Percentiles rank a stretch among this genome's conserved stretches.
Conservation (phyloP, 495 filamentous ascomycete genomes). For the Hyaloscypha finlandica region DNA sequence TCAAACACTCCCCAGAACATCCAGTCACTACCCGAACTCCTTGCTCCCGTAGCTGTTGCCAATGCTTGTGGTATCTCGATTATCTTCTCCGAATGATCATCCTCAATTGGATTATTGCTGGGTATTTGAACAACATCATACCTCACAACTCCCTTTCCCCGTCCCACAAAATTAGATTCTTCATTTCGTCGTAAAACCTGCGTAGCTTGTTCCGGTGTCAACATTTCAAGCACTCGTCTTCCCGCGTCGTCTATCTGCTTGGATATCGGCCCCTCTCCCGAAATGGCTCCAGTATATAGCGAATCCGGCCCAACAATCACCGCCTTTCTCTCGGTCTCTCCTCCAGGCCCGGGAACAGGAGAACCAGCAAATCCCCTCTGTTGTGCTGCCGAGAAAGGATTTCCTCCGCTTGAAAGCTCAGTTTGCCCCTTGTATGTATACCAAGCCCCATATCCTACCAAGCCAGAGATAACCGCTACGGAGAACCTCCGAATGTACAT, state of each 20-base stretch:
- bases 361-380: slow-evolving; percentile 10
- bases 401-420: slow-evolving; percentile 10
- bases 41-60: slow-evolving; percentile 46
- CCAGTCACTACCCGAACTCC: slow-evolving; percentile 73
- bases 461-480: slow-evolving; percentile 58
- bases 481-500: slow-evolving; percentile 69
- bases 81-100: slow-evolving; percentile 97
- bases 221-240: slow-evolving; percentile 85
- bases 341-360: neutral
- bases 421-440: slow-evolving; percentile 54
- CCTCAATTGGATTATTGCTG: slow-evolving; percentile 97
- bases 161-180: slow-evolving; percentile 85
- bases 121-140: slow-evolving; percentile 96
- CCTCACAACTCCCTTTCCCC: slow-evolving; percentile 87
- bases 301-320: slow-evolving; percentile 81
- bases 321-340: slow-evolving; percentile 41
- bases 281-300: slow-evolving; percentile 77
- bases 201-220: slow-evolving; percentile 93
- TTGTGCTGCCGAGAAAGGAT: neutral
- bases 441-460: slow-evolving; percentile 66
- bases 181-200: slow-evolving; percentile 86
- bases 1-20: slow-evolving; percentile 99
- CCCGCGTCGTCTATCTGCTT: slow-evolving; percentile 83
- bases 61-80: slow-evolving; percentile 72
- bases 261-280: slow-evolving; percentile 78